These are phyloP conservation scores for Monosporascus sp. DNA, from an alignment of 2,329 filamentous ascomycete species.

Conservation along the genomic window DNA sequence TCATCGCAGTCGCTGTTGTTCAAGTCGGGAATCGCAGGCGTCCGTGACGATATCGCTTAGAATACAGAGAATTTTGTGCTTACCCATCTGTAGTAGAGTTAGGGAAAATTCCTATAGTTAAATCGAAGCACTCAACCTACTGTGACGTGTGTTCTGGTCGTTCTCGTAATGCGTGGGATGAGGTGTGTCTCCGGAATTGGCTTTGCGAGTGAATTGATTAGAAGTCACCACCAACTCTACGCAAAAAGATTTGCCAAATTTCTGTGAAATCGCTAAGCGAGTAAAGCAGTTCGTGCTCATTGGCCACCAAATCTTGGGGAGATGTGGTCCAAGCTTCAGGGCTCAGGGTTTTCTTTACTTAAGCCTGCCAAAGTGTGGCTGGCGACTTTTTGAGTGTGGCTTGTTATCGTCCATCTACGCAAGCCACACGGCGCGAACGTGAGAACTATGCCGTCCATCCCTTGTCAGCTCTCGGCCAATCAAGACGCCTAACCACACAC, in stretches of 20 bases:
- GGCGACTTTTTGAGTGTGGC: neutral
- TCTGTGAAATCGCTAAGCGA: slow-evolving; percentile 15
- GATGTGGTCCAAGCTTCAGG: neutral
- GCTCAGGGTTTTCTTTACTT: slow-evolving; percentile 17
- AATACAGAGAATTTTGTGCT: slow-evolving; percentile 14
- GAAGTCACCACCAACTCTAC: slow-evolving; percentile 16
- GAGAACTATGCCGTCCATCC: too few relatives aligned
- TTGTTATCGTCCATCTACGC: neutral
- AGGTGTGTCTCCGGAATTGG: slow-evolving; percentile 18
- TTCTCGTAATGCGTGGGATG: slow-evolving; percentile 32
- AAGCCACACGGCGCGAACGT: too few relatives aligned
- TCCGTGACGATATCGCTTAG: slow-evolving; percentile 13
- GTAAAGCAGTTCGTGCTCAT: neutral
- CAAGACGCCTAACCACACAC: too few relatives aligned
- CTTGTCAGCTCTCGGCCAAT: too few relatives aligned
- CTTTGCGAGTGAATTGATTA: slow-evolving; percentile 19
- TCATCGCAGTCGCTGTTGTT: too few relatives aligned
- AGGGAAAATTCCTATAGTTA: slow-evolving; percentile 8
- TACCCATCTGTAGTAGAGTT: slow-evolving; percentile 26
- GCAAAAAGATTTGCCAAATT: slow-evolving; percentile 23
- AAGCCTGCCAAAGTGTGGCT: neutral
- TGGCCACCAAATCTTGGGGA: neutral
- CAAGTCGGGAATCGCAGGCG: neutral
- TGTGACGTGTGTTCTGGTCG: slow-evolving; percentile 40
- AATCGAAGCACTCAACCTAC: slow-evolving; percentile 34